Evolutionary conservation across 2,329 filamentous ascomycete genomes (phyloP).

Genomic region (Helotiales sp.): DNA sequence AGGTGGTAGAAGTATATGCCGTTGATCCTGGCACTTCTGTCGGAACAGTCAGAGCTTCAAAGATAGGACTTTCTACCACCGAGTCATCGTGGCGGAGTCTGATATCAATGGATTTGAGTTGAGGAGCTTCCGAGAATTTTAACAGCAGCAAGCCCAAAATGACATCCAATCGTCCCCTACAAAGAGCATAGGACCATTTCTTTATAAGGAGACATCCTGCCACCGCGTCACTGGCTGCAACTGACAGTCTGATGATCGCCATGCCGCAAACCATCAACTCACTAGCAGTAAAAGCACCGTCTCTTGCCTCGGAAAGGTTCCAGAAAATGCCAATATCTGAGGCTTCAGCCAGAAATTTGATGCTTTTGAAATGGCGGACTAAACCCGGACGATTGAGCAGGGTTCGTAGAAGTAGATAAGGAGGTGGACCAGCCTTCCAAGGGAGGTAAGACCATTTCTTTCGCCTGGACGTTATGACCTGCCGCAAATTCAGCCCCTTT

Average conservation of each 20-base stretch:
- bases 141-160: conserved; percentile 5
- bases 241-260: neutral
- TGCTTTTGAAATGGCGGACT: conserved; percentile 3
- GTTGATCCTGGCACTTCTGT: neutral
- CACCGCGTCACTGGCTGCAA: neutral
- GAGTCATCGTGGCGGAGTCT: conserved; percentile 6
- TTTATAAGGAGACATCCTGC: neutral
- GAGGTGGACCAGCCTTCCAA: conserved; percentile 1
- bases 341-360: neutral
- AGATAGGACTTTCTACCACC: neutral
- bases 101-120: conserved; percentile 6
- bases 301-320: conserved; percentile 9
- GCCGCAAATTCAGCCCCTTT: neutral
- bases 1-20: neutral
- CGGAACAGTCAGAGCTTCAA: conserved; percentile 2
- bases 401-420: conserved; percentile 11
- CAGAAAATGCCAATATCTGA: conserved; percentile 7
- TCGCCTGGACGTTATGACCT: neutral
- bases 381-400: conserved; percentile 7
- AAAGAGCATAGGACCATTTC: conserved; percentile 1
- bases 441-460: neutral
- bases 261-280: neutral
- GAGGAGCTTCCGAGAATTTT: neutral
- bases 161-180: conserved; percentile 9
- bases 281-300: conserved; percentile 1